These are phyloP conservation scores for Ilyonectria sp. DNA, from an alignment of 2,329 filamentous ascomycete genomes.

Conservation along the genomic window DNA sequence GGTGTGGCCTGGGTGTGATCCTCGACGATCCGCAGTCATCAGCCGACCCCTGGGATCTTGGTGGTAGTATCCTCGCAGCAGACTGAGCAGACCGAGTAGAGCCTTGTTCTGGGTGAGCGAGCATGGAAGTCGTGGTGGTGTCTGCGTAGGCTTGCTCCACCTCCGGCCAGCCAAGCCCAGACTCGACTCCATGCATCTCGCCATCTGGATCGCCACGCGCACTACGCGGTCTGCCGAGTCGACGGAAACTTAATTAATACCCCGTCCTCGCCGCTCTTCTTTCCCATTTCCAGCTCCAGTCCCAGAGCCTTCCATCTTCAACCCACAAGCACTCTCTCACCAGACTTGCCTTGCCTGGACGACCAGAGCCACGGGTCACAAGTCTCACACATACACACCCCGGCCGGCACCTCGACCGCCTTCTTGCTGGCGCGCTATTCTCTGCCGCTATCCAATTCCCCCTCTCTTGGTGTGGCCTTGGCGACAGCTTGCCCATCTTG, in stretches of 20 bases:
- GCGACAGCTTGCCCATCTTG: slow-evolving; percentile 42
- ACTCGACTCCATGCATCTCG: slow-evolving; percentile 12
- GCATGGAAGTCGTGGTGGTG: background rate
- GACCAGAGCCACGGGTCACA: slow-evolving; percentile 15
- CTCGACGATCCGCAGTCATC: slow-evolving; percentile 34
- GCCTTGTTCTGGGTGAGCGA: background rate
- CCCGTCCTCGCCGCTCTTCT: slow-evolving; percentile 38
- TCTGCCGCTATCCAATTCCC: slow-evolving; percentile 24
- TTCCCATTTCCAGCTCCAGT: background rate
- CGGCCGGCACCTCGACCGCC: background rate
- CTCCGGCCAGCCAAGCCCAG: slow-evolving; percentile 14
- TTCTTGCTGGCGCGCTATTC: slow-evolving; percentile 33
- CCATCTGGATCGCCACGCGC: slow-evolving; percentile 38
- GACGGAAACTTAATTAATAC: slow-evolving; percentile 45
- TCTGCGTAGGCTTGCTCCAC: slow-evolving; percentile 15
- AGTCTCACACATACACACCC: slow-evolving; percentile 20
- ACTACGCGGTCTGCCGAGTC: slow-evolving; percentile 34
- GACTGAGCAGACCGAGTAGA: background rate
- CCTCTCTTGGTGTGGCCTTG: slow-evolving; percentile 20
- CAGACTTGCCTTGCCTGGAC: slow-evolving; percentile 23
- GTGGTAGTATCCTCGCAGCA: background rate
- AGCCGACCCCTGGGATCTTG: slow-evolving; percentile 11
- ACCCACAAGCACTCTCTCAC: slow-evolving; percentile 3
- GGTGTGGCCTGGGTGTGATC: slow-evolving; percentile 26
- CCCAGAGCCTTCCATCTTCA: slow-evolving; percentile 25